Evolutionary conservation across 2,329 filamentous ascomycete species (phyloP), one percentile per base, ranked within the genome.

Genomic region (Ceratocystis eucalypticola): DNA sequence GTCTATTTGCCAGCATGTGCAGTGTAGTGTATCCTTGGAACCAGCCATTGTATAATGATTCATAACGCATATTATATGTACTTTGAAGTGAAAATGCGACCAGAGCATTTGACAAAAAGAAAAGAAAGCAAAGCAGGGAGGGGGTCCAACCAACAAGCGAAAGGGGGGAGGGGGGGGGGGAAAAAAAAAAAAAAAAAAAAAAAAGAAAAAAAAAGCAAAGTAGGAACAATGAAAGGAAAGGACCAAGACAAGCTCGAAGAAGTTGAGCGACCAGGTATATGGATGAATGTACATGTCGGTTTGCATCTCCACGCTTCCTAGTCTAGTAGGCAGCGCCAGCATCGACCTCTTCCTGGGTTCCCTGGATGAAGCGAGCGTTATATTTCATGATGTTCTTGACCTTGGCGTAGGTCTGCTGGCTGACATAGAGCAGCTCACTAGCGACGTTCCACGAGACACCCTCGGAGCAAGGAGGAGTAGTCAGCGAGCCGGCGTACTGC

Each of bases 401-500:
- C 55, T 74, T 75, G 70, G 80, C 77, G 72, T 75, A 85, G 17
- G 79, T 81, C 3, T 73, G 73, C 17, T 81, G 76, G 69, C 77
- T 74, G 69, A 85, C 74, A 45, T 73, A 72, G 2, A 84, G 71
- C 46, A 79, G 77, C 66, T 80, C 70, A 68, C 76, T 74, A 69
- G 79, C 79, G 53, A 84, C 74, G 61, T 82, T 74, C 77, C 82
- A 85, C 8, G 73, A 75, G 25, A 86, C 75, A 30, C 79, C 79
- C 73, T 86, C 82, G 17, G 77, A 76, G 74, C 84, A 86, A 3
- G 84, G 84, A 22, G 84, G 84, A 0, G 83, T 86, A 50, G 84
- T 87, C 61, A 87, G 76, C 20, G 82, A 84, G 22, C 84, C 84
- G 12, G 74, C 72, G 75, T 86, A 87, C 30, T 59, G 65, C 48